Evolutionary conservation across 306 rosid species (phyloP).

Genomic region (Arachis hypogaea): DNA sequence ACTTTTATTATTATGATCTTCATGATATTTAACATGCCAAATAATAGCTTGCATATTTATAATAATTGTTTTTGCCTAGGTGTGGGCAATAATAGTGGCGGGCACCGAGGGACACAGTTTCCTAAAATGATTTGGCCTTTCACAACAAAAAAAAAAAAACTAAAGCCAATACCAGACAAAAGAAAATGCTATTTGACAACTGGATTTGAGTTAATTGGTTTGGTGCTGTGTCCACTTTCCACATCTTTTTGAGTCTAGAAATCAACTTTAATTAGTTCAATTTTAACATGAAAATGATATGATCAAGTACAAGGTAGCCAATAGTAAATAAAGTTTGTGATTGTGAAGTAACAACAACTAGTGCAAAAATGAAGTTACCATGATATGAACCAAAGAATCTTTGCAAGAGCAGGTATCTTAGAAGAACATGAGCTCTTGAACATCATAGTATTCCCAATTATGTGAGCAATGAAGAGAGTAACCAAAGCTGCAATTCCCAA

Average conservation of each 20-base stretch:
- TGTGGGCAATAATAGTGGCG: not conserved
- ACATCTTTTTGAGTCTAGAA: not conserved
- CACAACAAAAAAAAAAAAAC: not conserved
- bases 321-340: not conserved
- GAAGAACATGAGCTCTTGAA: slow-evolving; percentile 39
- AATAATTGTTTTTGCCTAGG: not conserved
- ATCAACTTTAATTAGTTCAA: not conserved
- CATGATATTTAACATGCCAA: not conserved
- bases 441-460: slow-evolving; percentile 52
- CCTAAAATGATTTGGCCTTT: slow-evolving; percentile 16
- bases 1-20: not conserved
- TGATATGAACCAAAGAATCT: slow-evolving; percentile 56
- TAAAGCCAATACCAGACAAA: not conserved
- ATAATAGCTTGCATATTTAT: not conserved
- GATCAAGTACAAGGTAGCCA: not conserved
- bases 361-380: slow-evolving; percentile 58
- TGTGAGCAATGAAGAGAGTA: slow-evolving; percentile 59
- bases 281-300: not conserved
- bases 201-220: not conserved
- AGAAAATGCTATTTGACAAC: slow-evolving; percentile 1
- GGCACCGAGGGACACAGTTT: not conserved
- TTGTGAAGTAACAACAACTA: not conserved
- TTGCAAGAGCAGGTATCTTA: slow-evolving; percentile 42
- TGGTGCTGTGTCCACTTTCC: not conserved
- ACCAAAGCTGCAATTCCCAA: slow-evolving; percentile 68